Evolutionary conservation across 345 rosid species (phyloP).

Genomic region (Populus ilicifolia): DNA sequence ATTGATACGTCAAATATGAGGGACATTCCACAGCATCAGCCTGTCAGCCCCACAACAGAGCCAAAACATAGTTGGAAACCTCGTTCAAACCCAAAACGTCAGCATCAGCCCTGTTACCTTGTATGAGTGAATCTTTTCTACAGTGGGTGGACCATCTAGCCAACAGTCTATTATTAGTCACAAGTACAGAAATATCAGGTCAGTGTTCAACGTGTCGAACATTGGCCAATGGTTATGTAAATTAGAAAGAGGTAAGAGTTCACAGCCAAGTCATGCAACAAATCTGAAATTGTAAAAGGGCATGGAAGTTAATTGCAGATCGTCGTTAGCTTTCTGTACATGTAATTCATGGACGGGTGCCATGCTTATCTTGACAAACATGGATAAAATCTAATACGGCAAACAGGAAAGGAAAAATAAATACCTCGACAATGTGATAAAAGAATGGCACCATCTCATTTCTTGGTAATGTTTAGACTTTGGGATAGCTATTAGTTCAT

Average conservation of each 20-base stretch:
- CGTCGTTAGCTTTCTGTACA: background rate
- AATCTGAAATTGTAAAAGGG: too few relatives aligned
- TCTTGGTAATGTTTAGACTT: background rate
- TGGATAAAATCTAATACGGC: too few relatives aligned
- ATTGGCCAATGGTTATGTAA: too few relatives aligned
- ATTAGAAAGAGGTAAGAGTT: background rate
- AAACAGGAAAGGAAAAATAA: background rate
- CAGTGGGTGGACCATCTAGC: background rate
- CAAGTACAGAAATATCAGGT: too few relatives aligned
- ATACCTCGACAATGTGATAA: too few relatives aligned
- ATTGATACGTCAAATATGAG: too few relatives aligned
- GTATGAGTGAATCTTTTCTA: background rate
- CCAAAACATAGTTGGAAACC: background rate
- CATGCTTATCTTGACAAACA: background rate
- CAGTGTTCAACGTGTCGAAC: too few relatives aligned
- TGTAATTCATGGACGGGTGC: background rate
- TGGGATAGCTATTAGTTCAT: background rate
- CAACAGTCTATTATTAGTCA: too few relatives aligned
- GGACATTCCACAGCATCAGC: too few relatives aligned
- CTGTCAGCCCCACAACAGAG: background rate
- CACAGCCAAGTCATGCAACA: background rate
- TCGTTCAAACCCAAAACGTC: background rate
- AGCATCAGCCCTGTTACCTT: background rate
- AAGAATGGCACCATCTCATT: background rate
- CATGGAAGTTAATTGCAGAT: background rate